A percentile compares a stretch with the other conserved stretches of the same genome.
Conservation (phyloP, 352 stramenopile genomes). For the Phytopythium kandeliae region DNA sequence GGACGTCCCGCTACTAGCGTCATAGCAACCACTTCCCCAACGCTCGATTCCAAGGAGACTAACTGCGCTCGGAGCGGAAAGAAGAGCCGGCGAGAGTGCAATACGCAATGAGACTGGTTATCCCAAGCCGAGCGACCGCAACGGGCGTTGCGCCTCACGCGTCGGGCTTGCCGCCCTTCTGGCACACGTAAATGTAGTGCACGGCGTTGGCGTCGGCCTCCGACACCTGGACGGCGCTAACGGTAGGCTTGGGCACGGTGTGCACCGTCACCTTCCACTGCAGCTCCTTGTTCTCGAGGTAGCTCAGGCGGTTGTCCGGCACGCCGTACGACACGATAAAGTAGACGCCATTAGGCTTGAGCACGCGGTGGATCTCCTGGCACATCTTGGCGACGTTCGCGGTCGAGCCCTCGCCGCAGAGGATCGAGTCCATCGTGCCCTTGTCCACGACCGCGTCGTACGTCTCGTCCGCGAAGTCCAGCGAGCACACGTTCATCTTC, state of each 20-base stretch:
- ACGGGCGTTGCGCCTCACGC: neutral
- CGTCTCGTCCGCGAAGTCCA: slow-evolving; percentile 94
- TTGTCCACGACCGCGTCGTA: slow-evolving; percentile 95
- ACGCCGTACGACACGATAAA: slow-evolving; percentile 95
- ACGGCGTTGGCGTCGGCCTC: slow-evolving; percentile 92
- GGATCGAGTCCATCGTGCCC: slow-evolving; percentile 93
- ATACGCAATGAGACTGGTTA: neutral
- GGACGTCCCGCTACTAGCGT: no score
- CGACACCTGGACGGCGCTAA: slow-evolving; percentile 91
- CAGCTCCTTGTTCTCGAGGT: slow-evolving; percentile 95
- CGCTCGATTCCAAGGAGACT: no score
- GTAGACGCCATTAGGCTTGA: slow-evolving; percentile 94
- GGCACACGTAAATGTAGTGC: slow-evolving; percentile 96
- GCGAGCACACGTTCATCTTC: slow-evolving; percentile 92
- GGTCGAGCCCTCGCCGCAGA: slow-evolving; percentile 94
- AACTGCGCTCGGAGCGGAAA: no score
- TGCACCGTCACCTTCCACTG: slow-evolving; percentile 93
- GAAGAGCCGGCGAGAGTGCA: neutral
- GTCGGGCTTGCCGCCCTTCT: slow-evolving; percentile 78
- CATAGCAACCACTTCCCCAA: no score
- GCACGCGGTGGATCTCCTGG: slow-evolving; percentile 90
- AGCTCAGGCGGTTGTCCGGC: slow-evolving; percentile 94
- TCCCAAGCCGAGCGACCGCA: neutral
- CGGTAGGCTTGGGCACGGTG: slow-evolving; percentile 95
- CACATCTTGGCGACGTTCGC: slow-evolving; percentile 95